phyloP scores from a whole-genome alignment of 2,329 filamentous ascomycete genomes.

The Chrysoporthe deuterocubensis region DNA sequence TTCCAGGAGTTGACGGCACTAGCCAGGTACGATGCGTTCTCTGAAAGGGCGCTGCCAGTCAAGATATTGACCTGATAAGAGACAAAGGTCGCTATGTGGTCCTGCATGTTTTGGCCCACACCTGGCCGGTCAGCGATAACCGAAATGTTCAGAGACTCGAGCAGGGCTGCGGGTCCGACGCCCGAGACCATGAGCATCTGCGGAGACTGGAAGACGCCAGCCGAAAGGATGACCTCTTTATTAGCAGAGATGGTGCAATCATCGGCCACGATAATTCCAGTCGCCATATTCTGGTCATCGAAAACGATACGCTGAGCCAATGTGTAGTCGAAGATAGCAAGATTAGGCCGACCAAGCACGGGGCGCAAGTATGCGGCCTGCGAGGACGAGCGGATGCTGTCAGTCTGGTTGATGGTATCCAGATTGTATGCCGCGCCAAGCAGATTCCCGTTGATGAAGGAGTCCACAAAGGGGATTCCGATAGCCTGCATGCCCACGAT shows the following conservation, averaged over 20 bases:
- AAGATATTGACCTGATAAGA: slow-evolving; percentile 6
- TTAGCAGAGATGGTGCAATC: slow-evolving; percentile 8
- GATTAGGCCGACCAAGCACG: neutral
- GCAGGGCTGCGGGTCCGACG: slow-evolving; percentile 6
- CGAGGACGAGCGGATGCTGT: neutral
- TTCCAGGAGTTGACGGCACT: neutral
- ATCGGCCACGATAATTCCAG: slow-evolving; percentile 6
- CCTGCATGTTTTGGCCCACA: slow-evolving; percentile 29
- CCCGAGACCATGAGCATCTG: slow-evolving; percentile 40
- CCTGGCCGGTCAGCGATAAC: slow-evolving; percentile 33
- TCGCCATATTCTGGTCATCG: slow-evolving; percentile 16
- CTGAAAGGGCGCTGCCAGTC: too few species aligned
- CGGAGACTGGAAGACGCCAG: slow-evolving; percentile 46
- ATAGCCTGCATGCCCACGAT: slow-evolving; percentile 12
- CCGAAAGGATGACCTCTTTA: slow-evolving; percentile 47
- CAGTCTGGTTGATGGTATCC: slow-evolving; percentile 4
- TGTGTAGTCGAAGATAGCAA: slow-evolving; percentile 13
- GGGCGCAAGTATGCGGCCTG: slow-evolving; percentile 13
- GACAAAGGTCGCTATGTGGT: neutral
- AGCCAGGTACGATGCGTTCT: neutral
- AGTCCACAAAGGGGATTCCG: slow-evolving; percentile 1
- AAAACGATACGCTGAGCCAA: slow-evolving; percentile 17
- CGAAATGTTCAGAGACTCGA: slow-evolving; percentile 34
- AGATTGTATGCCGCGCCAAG: slow-evolving; percentile 7
- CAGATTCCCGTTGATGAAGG: slow-evolving; percentile 9